Evolutionary conservation across 1,139 yeast species (phyloP).

Genomic region (Candida buenavistaensis): DNA sequence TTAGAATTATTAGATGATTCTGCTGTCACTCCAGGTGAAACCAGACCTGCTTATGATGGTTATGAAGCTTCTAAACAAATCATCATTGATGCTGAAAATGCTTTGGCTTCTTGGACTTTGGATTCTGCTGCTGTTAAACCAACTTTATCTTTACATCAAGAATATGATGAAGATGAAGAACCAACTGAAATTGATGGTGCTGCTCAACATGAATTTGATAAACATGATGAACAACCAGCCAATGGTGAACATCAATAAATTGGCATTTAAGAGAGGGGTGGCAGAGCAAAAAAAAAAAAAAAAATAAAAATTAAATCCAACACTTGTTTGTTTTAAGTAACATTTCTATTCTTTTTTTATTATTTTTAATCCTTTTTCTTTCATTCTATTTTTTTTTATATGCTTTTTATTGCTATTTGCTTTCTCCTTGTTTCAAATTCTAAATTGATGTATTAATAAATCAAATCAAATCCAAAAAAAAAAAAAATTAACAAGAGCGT

Average conservation of each 20-base stretch:
- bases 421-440: too few species aligned
- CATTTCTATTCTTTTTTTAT: too few species aligned
- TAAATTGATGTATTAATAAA: too few species aligned
- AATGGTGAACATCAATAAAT: conserved; percentile 5
- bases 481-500: too few species aligned
- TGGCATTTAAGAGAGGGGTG: too few species aligned
- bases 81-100: conserved; percentile 94
- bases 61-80: conserved; percentile 98
- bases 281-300: too few species aligned
- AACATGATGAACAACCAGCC: conserved; percentile 31
- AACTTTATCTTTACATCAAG: conserved; percentile 83
- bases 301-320: not conserved
- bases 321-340: not conserved
- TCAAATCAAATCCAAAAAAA: too few species aligned
- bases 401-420: too few species aligned
- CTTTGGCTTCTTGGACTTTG: conserved; percentile 94
- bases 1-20: conserved; percentile 94
- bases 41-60: conserved; percentile 97
- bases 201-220: conserved; percentile 44
- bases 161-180: conserved; percentile 63
- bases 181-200: conserved; percentile 55
- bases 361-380: too few species aligned
- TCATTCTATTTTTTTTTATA: too few species aligned
- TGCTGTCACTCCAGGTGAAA: conserved; percentile 98
- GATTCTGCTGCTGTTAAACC: conserved; percentile 96